Conservation (phyloP, 805 yeast genomes). For the Suhomyces sp. region DNA sequence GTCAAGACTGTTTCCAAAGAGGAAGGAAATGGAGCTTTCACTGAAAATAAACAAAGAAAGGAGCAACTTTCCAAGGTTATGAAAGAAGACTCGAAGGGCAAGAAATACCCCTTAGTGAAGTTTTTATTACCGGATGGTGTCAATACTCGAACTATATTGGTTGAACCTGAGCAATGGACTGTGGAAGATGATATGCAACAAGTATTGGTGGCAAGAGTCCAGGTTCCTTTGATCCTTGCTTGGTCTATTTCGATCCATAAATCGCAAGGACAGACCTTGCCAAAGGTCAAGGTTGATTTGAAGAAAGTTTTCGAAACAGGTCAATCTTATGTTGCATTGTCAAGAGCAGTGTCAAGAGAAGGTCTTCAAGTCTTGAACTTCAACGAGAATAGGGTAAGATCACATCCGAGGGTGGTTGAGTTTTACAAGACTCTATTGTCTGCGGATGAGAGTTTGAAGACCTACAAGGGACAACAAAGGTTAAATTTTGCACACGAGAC, state of each 20-base stretch:
- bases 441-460: constrained; percentile 28
- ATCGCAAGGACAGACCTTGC: constrained; percentile 90
- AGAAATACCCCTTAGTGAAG: constrained; percentile 70
- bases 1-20: not conserved
- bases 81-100: constrained; percentile 44
- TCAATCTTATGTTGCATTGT: constrained; percentile 93
- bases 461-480: constrained; percentile 12
- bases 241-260: constrained; percentile 97
- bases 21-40: not conserved
- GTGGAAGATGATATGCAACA: constrained; percentile 72
- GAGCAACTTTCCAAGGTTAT: constrained; percentile 42
- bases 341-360: constrained; percentile 80
- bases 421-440: constrained; percentile 59
- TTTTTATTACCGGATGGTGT: constrained; percentile 71
- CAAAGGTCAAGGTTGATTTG: constrained; percentile 75
- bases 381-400: constrained; percentile 57
- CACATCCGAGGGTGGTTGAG: constrained; percentile 66
- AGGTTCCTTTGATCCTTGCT: constrained; percentile 86
- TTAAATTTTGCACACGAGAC: constrained; percentile 1
- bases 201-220: constrained; percentile 69
- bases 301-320: constrained; percentile 81
- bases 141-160: constrained; percentile 66
- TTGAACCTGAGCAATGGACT: constrained; percentile 80
- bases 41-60: constrained; percentile 46
- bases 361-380: constrained; percentile 84